A percentile compares a stretch with the other conserved stretches of the same genome.
Conservation (phyloP, 208 protist genomes). For the Trypanosoma cruzi region DNA sequence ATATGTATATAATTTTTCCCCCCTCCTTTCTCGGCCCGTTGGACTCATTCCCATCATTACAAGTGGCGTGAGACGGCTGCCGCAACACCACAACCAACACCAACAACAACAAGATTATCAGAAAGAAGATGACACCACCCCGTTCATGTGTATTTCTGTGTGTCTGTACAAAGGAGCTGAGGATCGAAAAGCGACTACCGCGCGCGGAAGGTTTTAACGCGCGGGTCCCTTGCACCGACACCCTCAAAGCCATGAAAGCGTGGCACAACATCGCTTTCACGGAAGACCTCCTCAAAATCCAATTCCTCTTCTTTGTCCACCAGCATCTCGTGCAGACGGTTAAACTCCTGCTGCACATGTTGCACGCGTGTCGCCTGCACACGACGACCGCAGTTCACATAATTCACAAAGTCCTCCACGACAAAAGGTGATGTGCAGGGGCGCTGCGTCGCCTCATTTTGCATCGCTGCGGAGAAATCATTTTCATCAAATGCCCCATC, state of each 20-base stretch:
- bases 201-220: constrained; percentile 53
- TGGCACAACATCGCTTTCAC: constrained; percentile 52
- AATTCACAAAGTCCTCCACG: constrained; percentile 92
- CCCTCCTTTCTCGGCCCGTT: no score
- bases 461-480: constrained; percentile 57
- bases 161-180: neutral
- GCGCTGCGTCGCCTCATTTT: constrained; percentile 65
- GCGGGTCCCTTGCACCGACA: constrained; percentile 38
- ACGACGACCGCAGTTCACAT: constrained; percentile 85
- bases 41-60: no score
- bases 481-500: constrained; percentile 57
- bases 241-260: constrained; percentile 41
- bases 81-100: no score
- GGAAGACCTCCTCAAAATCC: constrained; percentile 46
- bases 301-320: constrained; percentile 43
- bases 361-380: constrained; percentile 44
- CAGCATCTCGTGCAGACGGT: constrained; percentile 54
- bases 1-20: no score
- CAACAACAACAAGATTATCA: no score
- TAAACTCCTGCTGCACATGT: constrained; percentile 63
- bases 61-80: no score
- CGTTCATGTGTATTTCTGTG: no score
- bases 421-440: constrained; percentile 58
- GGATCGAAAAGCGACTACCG: constrained; percentile 1
- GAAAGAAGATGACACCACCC: no score